phyloP scores from a whole-genome alignment of 2,329 filamentous ascomycete species.

The Xylaria sp. region DNA sequence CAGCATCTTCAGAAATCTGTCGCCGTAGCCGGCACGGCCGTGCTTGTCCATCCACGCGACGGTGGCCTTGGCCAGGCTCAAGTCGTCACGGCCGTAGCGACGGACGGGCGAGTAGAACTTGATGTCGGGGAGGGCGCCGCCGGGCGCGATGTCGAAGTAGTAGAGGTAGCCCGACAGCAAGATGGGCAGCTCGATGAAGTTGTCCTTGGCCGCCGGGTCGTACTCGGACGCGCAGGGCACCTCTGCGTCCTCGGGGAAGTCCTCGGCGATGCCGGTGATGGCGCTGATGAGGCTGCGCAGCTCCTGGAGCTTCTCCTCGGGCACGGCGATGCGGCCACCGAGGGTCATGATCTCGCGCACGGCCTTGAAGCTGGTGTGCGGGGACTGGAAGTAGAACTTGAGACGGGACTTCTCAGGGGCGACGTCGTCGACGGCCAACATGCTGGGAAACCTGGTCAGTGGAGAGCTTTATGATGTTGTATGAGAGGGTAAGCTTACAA shows the following conservation, averaged over 20 bases:
- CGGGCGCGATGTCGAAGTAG: conserved; percentile 27
- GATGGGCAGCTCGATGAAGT: conserved; percentile 3
- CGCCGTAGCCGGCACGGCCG: conserved; percentile 11
- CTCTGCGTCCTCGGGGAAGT: conserved; percentile 18
- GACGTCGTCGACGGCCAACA: conserved; percentile 12
- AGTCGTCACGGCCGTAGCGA: conserved; percentile 20
- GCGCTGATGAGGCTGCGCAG: conserved; percentile 15
- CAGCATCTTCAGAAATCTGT: conserved; percentile 7
- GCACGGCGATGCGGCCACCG: conserved; percentile 7
- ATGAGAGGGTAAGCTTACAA: conserved; percentile 1
- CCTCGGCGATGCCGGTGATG: conserved; percentile 6
- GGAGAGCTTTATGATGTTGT: background rate
- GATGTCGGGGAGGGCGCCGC: conserved; percentile 18
- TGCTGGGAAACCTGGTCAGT: background rate
- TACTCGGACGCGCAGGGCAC: conserved; percentile 11
- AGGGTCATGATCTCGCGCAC: conserved; percentile 27
- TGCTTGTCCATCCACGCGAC: conserved; percentile 17
- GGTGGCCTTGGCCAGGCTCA: conserved; percentile 8
- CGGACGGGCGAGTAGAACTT: conserved; percentile 23
- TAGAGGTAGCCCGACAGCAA: conserved; percentile 19
- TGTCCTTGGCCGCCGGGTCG: conserved; percentile 4
- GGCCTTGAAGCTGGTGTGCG: conserved; percentile 19
- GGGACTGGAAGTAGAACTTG: conserved; percentile 22
- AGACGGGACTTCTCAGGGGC: conserved; percentile 14
- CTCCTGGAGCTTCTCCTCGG: conserved; percentile 10